Evolutionary conservation across 2,329 filamentous ascomycete genomes (phyloP).

Genomic region (Gnomoniopsis smithogilvyi): DNA sequence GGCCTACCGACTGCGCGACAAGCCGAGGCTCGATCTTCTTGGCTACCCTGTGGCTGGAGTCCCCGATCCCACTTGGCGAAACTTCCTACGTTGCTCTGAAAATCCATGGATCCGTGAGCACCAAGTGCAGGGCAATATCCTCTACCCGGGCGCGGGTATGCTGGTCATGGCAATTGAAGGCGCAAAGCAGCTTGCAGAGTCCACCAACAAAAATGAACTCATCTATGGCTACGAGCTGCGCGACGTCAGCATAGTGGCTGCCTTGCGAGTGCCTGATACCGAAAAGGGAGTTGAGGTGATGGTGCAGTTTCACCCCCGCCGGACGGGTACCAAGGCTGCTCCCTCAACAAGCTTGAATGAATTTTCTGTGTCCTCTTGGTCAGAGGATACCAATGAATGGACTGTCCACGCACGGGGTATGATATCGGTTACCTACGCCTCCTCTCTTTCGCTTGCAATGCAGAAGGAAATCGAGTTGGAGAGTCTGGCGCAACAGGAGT

Average conservation of each 20-base stretch:
- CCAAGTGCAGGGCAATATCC: constrained; percentile 51
- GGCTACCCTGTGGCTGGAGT: constrained; percentile 40
- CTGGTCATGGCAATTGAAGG: constrained; percentile 36
- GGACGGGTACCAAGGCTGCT: constrained; percentile 15
- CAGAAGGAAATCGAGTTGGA: background rate
- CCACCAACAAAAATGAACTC: background rate
- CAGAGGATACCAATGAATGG: background rate
- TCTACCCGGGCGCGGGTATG: constrained; percentile 53
- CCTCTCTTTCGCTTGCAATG: background rate
- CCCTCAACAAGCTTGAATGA: background rate
- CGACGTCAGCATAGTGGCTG: constrained; percentile 21
- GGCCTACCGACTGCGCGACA: constrained; percentile 38
- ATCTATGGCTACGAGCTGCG: constrained; percentile 21
- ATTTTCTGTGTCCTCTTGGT: constrained; percentile 4
- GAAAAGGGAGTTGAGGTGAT: constrained; percentile 21
- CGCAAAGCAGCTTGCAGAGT: constrained; percentile 2
- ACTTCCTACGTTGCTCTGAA: constrained; percentile 42
- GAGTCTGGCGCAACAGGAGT: background rate
- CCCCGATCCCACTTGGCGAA: constrained; percentile 46
- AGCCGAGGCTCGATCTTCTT: constrained; percentile 41
- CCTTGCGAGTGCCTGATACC: constrained; percentile 19
- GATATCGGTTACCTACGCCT: background rate
- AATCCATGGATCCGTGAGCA: constrained; percentile 58
- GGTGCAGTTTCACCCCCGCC: constrained; percentile 17
- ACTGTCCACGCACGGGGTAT: background rate